Conservation (phyloP, 73 alveolate species). For the Paramecium biaurelia region DNA sequence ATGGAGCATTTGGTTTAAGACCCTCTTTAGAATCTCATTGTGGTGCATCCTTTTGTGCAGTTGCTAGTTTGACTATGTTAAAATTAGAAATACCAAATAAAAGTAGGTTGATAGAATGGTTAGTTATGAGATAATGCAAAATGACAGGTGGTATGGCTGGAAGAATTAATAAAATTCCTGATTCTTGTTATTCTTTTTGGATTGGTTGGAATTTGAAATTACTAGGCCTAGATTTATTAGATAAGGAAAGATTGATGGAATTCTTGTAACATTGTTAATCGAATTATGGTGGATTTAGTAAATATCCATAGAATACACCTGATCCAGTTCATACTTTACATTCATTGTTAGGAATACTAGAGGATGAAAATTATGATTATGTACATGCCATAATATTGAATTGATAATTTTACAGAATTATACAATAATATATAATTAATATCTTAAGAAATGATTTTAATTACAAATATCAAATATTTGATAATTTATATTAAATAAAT, state of each 20-base stretch:
- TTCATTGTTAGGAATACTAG: slow-evolving; percentile 21
- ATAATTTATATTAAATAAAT: not conserved
- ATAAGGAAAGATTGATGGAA: not conserved
- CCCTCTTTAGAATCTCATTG: slow-evolving; percentile 97
- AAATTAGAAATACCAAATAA: slow-evolving; percentile 44
- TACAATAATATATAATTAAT: not conserved
- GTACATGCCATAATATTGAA: slow-evolving; percentile 29
- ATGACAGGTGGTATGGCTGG: slow-evolving; percentile 96
- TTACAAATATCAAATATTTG: not conserved
- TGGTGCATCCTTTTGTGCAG: slow-evolving; percentile 95
- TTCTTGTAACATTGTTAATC: not conserved
- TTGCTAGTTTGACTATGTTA: slow-evolving; percentile 81
- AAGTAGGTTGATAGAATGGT: slow-evolving; percentile 81
- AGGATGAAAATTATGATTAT: not conserved
- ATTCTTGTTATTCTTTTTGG: slow-evolving; percentile 96
- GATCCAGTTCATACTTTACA: slow-evolving; percentile 41
- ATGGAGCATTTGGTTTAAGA: slow-evolving; percentile 94
- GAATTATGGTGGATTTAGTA: slow-evolving; percentile 1
- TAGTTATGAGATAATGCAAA: slow-evolving; percentile 73
- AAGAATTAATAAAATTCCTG: slow-evolving; percentile 93
- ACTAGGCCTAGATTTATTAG: not conserved
- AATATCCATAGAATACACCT: not conserved
- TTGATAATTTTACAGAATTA: not conserved
- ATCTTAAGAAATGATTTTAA: not conserved
- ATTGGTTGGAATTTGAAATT: slow-evolving; percentile 66